Conservation (phyloP, 495 filamentous ascomycete species). For the Aspergillus leporis region DNA sequence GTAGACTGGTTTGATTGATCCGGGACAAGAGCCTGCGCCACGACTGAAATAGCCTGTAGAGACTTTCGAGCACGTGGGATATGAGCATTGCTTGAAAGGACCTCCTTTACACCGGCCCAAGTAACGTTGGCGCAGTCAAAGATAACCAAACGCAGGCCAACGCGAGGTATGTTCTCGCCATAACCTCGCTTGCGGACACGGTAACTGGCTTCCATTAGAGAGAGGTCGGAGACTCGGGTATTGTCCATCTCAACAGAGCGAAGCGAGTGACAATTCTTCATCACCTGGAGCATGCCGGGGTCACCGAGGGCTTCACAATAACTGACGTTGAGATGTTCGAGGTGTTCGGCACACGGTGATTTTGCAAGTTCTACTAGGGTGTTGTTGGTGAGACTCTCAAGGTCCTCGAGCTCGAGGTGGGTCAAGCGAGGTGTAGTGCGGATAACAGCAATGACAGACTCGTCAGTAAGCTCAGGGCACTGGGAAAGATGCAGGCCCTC, state of each 20-base stretch:
- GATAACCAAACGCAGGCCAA: conserved; percentile 75
- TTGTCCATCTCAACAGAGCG: conserved; percentile 86
- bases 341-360: conserved; percentile 64
- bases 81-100: conserved; percentile 81
- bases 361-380: conserved; percentile 71
- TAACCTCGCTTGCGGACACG: conserved; percentile 69
- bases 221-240: conserved; percentile 83
- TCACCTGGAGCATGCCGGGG: conserved; percentile 76
- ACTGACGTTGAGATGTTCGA: conserved; percentile 84
- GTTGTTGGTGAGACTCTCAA: conserved; percentile 72
- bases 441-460: conserved; percentile 68
- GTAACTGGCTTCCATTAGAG: conserved; percentile 81
- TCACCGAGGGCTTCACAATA: conserved; percentile 88
- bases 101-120: conserved; percentile 87
- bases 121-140: conserved; percentile 91
- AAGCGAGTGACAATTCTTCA: conserved; percentile 71
- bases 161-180: conserved; percentile 47
- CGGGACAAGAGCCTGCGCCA: conserved; percentile 30
- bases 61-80: conserved; percentile 44
- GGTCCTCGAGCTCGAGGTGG: conserved; percentile 87
- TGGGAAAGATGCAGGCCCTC: conserved; percentile 80
- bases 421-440: conserved; percentile 73
- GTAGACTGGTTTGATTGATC: conserved; percentile 29
- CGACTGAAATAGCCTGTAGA: conserved; percentile 26
- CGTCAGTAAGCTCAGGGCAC: conserved; percentile 70